Evolutionary conservation across 805 yeast genomes (phyloP), one percentile per base, ranked within the genome.

Genomic region (Ascoidea asiatica): DNA sequence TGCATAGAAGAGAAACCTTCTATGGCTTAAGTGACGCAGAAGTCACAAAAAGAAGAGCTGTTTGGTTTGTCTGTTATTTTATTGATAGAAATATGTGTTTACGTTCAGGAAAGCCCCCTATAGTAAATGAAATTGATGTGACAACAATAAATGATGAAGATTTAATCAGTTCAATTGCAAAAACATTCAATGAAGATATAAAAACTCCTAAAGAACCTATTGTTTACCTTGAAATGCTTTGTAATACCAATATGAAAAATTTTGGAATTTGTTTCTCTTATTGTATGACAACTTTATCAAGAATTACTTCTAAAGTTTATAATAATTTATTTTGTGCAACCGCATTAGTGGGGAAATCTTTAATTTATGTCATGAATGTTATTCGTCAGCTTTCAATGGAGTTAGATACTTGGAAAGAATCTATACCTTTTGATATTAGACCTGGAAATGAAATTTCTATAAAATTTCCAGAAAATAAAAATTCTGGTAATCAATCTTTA

Each of bases 1-100:
- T 81, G 5, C 75, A 79, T 50, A 59, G 77, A 43, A 57, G 57
- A 4, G 81, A 75, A 41, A 52, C 69, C 2, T 65, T 66, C 43
- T 51, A 56, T 4, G 63, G 67, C 1, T 47, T 73, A 17, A 37
- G 62, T 0, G 50, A 53, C 0, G 58, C 53, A 4, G 79, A 75
- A 38, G 57, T 59, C 1, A 50, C 56, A 2, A 53, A 56, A 3
- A 63, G 75, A 20, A 56, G 70, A 20, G 48, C 57, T 8, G 44
- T 78, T 20, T 79, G 79, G 75, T 67, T 75, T 66, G 49, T 60
- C 15, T 66, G 77, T 41, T 73, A 66, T 50, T 48, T 60, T n/a
- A 45, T 63, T 15, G 83, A 78, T 50, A 62, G 65, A 40, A 71
- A 68, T 18, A 46, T 60, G 13, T 63, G 73, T 42, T 54, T 70